Conservation (phyloP, 1,139 yeast species). For the Geotrichum bryndzae region DNA sequence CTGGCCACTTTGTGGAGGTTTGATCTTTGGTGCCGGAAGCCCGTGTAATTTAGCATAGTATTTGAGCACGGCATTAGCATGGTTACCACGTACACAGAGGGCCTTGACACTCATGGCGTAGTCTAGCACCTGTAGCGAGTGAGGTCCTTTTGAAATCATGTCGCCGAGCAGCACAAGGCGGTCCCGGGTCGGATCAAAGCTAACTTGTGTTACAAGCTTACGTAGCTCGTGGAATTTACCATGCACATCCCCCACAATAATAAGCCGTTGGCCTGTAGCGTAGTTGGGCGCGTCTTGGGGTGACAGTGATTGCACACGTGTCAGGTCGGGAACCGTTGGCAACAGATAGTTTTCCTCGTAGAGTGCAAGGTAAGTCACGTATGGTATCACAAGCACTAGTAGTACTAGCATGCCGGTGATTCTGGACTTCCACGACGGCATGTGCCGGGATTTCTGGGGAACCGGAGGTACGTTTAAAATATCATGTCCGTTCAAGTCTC, state of each 20-base stretch:
- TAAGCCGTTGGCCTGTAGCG: slow-evolving; percentile 29
- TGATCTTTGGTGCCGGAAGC: slow-evolving; percentile 35
- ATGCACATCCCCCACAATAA: slow-evolving; percentile 83
- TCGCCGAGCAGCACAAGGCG: slow-evolving; percentile 75
- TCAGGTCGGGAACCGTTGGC: neutral
- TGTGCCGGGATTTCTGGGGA: neutral
- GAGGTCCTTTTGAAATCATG: slow-evolving; percentile 77
- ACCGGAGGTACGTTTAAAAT: neutral
- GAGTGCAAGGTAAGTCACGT: neutral
- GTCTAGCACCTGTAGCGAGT: slow-evolving; percentile 63
- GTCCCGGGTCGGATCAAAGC: slow-evolving; percentile 46
- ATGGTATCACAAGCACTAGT: neutral
- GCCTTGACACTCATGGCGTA: slow-evolving; percentile 49
- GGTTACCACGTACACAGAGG: slow-evolving; percentile 77
- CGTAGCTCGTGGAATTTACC: slow-evolving; percentile 60
- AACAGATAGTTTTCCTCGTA: neutral
- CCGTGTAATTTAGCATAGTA: slow-evolving; percentile 57
- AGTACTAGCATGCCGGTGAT: neutral
- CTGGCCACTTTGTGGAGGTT: neutral
- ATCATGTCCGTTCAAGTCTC: neutral
- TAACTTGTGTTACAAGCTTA: slow-evolving; percentile 42
- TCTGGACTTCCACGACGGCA: neutral
- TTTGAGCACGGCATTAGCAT: slow-evolving; percentile 62
- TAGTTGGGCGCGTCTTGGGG: neutral
- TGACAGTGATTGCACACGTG: neutral